Evolutionary conservation across 352 stramenopile genomes (phyloP).

Genomic region (Phytopythium kandeliae): DNA sequence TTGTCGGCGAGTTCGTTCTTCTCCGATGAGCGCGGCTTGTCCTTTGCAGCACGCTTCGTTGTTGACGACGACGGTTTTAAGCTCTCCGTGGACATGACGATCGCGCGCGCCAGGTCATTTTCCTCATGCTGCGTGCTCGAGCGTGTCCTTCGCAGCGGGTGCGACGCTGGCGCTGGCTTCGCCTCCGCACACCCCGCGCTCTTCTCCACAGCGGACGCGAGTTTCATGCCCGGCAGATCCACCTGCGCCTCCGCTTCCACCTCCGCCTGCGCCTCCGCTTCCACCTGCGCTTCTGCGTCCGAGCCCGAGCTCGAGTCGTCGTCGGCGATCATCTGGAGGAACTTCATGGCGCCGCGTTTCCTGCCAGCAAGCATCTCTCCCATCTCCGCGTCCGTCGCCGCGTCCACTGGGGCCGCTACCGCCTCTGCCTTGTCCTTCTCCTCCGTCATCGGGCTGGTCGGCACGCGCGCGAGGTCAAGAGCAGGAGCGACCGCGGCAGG

Average conservation of each 20-base stretch:
- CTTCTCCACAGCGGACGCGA: neutral
- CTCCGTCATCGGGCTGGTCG: neutral
- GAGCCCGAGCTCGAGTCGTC: conserved; percentile 1
- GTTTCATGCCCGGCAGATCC: too few species aligned
- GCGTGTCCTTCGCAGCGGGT: neutral
- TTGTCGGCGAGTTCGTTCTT: neutral
- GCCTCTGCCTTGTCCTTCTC: neutral
- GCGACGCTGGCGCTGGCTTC: neutral
- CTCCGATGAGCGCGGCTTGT: neutral
- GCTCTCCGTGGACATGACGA: neutral
- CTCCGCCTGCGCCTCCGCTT: neutral
- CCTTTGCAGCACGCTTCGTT: neutral
- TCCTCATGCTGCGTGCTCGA: neutral
- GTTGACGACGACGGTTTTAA: neutral
- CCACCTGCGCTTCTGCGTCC: neutral
- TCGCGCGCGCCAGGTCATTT: neutral
- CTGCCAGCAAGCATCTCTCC: neutral
- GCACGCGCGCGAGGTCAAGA: neutral
- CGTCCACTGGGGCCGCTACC: neutral
- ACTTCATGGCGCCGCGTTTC: neutral
- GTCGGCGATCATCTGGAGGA: neutral
- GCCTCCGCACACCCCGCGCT: neutral
- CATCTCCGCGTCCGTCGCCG: neutral
- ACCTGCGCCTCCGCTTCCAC: neutral
- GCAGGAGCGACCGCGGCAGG: neutral